phyloP scores from a whole-genome alignment of 768 basidiomycete species.

The Pisolithus albus region DNA sequence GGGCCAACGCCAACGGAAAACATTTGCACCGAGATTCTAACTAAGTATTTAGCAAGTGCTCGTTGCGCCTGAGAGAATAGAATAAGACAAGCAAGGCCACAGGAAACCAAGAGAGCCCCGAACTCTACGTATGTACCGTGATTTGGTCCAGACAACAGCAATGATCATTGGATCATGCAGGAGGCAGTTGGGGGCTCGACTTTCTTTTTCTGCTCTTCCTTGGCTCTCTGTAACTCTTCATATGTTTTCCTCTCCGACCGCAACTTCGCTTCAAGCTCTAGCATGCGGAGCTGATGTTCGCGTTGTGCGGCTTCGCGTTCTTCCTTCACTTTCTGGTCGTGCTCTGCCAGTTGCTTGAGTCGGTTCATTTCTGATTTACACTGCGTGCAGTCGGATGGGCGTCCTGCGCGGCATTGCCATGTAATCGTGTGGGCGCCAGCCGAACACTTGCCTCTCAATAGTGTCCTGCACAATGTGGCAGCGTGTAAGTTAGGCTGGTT shows the following conservation, averaged over 20 bases:
- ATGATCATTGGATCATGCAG: too few relatives aligned
- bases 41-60: too few relatives aligned
- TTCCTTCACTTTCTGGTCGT: slow-evolving; percentile 37
- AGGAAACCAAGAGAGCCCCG: too few relatives aligned
- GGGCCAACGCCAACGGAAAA: too few relatives aligned
- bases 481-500: slow-evolving; percentile 22
- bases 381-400: slow-evolving; percentile 32
- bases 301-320: slow-evolving; percentile 39
- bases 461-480: slow-evolving; percentile 36
- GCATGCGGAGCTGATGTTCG: slow-evolving; percentile 37
- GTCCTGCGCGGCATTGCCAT: slow-evolving; percentile 38
- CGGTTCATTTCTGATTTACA: slow-evolving; percentile 41
- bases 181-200: too few relatives aligned
- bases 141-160: too few relatives aligned
- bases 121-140: too few relatives aligned
- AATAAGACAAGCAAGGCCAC: too few relatives aligned
- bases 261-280: slow-evolving; percentile 37
- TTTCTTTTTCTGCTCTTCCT: slow-evolving; percentile 23
- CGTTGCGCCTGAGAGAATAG: too few relatives aligned
- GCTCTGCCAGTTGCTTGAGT: slow-evolving; percentile 34
- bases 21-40: too few relatives aligned
- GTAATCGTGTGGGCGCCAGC: slow-evolving; percentile 35
- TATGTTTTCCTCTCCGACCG: slow-evolving; percentile 25
- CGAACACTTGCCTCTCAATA: slow-evolving; percentile 34
- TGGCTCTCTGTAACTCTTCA: slow-evolving; percentile 32